phyloP scores from a whole-genome alignment of 345 rosid genomes.

The Erodium maritimum region DNA sequence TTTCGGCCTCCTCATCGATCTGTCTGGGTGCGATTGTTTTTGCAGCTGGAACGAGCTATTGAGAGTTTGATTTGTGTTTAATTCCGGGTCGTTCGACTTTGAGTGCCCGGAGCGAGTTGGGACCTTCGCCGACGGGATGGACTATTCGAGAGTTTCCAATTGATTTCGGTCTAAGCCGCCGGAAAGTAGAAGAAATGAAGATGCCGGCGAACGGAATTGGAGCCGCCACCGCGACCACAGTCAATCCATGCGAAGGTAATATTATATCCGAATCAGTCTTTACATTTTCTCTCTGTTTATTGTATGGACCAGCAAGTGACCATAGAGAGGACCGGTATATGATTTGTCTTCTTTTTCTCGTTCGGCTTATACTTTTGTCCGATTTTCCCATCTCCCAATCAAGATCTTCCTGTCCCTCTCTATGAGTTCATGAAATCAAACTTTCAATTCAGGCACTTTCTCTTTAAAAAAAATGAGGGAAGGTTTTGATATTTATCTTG shows the following conservation, averaged over 20 bases:
- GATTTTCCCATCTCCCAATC: too few species aligned
- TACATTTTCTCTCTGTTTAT: not conserved
- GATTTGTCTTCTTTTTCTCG: too few species aligned
- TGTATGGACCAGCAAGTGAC: not conserved
- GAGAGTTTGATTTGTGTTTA: not conserved
- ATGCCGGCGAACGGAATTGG: conserved; percentile 27
- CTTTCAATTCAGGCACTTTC: too few species aligned
- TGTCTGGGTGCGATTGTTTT: not conserved
- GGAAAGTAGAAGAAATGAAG: conserved; percentile 24
- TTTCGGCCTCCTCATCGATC: too few species aligned
- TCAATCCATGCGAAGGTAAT: conserved; percentile 32
- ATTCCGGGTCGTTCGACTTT: too few species aligned
- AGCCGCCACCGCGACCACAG: conserved; percentile 9
- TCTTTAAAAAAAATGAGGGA: not conserved
- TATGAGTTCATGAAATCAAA: not conserved
- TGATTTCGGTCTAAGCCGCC: not conserved
- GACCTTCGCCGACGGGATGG: conserved; percentile 6
- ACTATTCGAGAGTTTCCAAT: not conserved
- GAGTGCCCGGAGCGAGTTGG: too few species aligned
- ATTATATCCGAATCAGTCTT: not conserved
- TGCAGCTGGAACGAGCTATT: not conserved
- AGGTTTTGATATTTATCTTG: not conserved
- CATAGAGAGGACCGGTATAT: too few species aligned
- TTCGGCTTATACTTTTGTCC: too few species aligned
- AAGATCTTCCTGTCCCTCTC: too few species aligned